These are phyloP conservation scores for Gelatoporia subvermispora DNA, from an alignment of 768 basidiomycete genomes.

Conservation along the genomic window DNA sequence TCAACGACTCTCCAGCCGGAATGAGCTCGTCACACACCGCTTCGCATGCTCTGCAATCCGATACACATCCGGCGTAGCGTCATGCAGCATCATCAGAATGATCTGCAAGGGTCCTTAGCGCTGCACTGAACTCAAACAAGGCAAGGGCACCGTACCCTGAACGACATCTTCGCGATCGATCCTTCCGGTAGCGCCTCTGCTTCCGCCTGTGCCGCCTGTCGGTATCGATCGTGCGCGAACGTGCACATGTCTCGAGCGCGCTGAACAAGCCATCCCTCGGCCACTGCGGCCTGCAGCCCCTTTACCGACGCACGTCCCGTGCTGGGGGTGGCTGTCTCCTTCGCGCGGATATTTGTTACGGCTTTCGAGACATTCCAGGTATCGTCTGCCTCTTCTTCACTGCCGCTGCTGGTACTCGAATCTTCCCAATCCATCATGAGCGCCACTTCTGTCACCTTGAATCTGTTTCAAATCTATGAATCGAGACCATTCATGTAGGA, in stretches of 20 bases:
- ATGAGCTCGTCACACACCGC: constrained; percentile 31
- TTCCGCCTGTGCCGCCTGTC: constrained; percentile 66
- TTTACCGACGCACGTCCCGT: constrained; percentile 57
- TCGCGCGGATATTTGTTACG: constrained; percentile 42
- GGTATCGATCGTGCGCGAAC: constrained; percentile 70
- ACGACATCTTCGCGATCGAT: constrained; percentile 60
- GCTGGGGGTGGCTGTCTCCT: constrained; percentile 27
- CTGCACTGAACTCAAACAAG: neutral
- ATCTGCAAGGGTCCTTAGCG: constrained; percentile 36
- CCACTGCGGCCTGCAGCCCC: constrained; percentile 59
- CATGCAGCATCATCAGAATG: constrained; percentile 66
- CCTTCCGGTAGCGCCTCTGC: constrained; percentile 45
- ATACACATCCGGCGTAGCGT: constrained; percentile 56
- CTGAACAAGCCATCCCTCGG: constrained; percentile 72
- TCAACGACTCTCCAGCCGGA: neutral
- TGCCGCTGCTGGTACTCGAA: constrained; percentile 45
- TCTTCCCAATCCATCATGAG: constrained; percentile 74
- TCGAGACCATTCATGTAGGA: neutral
- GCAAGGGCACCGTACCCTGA: constrained; percentile 40
- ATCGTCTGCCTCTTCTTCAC: constrained; percentile 39
- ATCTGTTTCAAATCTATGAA: constrained; percentile 32
- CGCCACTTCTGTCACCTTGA: constrained; percentile 70
- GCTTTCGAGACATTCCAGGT: constrained; percentile 51
- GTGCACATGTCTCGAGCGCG: constrained; percentile 72
- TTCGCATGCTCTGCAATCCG: constrained; percentile 69